Conservation (phyloP, 441 rosid genomes). For the Arabidopsis hybrid region DNA sequence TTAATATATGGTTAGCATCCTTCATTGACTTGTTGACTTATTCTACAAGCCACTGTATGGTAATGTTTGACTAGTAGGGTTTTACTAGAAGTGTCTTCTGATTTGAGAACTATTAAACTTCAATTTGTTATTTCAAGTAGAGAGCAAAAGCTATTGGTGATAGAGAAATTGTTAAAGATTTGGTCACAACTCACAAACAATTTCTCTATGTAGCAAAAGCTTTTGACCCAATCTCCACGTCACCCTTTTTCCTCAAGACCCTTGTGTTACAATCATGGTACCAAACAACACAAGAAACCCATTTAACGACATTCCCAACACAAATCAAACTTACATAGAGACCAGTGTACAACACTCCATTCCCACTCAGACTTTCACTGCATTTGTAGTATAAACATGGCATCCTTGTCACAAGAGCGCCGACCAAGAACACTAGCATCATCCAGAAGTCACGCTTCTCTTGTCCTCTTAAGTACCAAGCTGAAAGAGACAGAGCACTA, state of each 20-base stretch:
- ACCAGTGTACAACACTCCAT: conserved; percentile 23
- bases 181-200: not conserved
- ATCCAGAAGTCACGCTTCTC: conserved; percentile 41
- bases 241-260: conserved; percentile 46
- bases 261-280: conserved; percentile 49
- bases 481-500: conserved; percentile 48
- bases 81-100: too few species aligned
- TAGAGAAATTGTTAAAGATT: not conserved
- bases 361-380: conserved; percentile 8
- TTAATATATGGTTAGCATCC: too few species aligned
- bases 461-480: conserved; percentile 41
- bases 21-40: conserved; percentile 1
- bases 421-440: conserved; percentile 50
- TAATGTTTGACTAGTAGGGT: conserved; percentile 2
- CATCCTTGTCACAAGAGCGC: conserved; percentile 23
- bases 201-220: not conserved
- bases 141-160: not conserved
- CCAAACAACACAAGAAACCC: conserved; percentile 51
- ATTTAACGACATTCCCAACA: conserved; percentile 47
- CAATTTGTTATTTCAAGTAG: not conserved
- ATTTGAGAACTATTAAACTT: not conserved
- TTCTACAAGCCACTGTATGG: not conserved
- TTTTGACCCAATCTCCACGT: conserved; percentile 41
- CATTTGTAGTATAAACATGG: conserved; percentile 40
- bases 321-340: conserved; percentile 36